Percentiles rank a stretch among this genome's conserved stretches.
Conservation (phyloP, 495 filamentous ascomycete species). For the Xylaria telfairii region DNA sequence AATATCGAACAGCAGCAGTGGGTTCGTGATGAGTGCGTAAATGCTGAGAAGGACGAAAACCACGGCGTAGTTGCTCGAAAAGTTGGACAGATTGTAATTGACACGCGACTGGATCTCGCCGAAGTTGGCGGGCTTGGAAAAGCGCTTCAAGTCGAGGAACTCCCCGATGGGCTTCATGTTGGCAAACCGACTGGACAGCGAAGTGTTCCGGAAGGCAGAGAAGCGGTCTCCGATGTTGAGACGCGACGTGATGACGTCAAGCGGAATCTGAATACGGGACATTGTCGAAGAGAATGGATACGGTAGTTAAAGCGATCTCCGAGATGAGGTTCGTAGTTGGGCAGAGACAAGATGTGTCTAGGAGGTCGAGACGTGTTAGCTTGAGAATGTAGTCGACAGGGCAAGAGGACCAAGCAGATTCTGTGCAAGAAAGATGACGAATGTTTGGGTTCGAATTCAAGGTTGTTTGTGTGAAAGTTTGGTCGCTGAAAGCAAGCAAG, state of each 20-base stretch:
- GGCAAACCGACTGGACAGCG: conserved; percentile 80
- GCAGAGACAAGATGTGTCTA: neutral
- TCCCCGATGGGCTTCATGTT: conserved; percentile 91
- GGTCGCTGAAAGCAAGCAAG: neutral
- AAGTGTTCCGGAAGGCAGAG: conserved; percentile 76
- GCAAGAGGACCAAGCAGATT: neutral
- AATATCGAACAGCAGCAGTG: conserved; percentile 85
- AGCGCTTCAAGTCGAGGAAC: conserved; percentile 92
- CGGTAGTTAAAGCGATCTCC: neutral
- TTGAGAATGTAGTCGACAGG: neutral
- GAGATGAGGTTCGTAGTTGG: neutral
- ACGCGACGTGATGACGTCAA: conserved; percentile 89
- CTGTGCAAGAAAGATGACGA: neutral
- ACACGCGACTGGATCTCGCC: conserved; percentile 89
- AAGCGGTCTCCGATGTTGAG: conserved; percentile 78
- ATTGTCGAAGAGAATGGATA: conserved; percentile 54
- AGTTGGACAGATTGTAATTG: conserved; percentile 96
- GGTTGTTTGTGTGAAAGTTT: conserved; percentile 8
- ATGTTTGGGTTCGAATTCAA: neutral
- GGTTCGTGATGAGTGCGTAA: conserved; percentile 90
- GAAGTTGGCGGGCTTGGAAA: conserved; percentile 93
- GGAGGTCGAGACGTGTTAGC: neutral
- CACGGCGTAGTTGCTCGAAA: conserved; percentile 96
- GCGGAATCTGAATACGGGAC: conserved; percentile 87
- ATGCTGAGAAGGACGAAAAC: conserved; percentile 94